Evolutionary conservation across 495 filamentous ascomycete genomes (phyloP), one percentile per base, ranked within the genome.

Genomic region (Neurospora sp.): DNA sequence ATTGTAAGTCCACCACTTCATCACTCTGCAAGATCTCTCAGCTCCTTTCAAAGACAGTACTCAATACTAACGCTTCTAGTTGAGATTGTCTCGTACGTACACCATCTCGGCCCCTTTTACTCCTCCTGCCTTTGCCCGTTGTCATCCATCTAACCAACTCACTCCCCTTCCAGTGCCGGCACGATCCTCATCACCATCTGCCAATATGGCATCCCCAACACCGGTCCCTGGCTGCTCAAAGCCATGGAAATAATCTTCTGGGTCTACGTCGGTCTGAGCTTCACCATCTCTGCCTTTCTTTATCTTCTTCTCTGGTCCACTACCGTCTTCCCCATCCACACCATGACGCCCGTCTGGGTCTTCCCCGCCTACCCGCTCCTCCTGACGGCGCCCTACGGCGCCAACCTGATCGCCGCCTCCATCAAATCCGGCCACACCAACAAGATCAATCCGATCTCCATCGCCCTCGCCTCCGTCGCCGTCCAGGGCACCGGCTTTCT

Each of bases 291-390:
- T 27, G 88, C 89, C 16, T 88, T 87, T 8, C 89, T 97, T 54
- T 96, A 94, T 79, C 83, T 94, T 3, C 86, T 91, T 9, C 80
- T 95, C 78, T 94, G 86, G 86, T 88, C 86, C 9, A 88, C 86
- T 1, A 74, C 73, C 72, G 72, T 90, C 31, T 95, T 94, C 76
- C 94, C 93, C 3, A 93, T 97, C 41, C 89, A 90, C 23, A 89
- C 90, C 41, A 97, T 97, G 93, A 97, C 93, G 0, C 93, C 93
- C 0, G 89, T 95, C 69, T 97, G 93, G 93, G 94, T 97, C 41
- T 97, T 97, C 74, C 93, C 93, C 0, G 93, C 92, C 1, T 97
- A 97, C 75, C 93, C 93, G 0, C 88, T 96, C 72, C 88, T 97
- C 7, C 88, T 97, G 0, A 87, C 91, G 6, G 93, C 92, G 9